Evolutionary conservation across 75 land plant species (phyloP), one percentile per base, ranked within the genome.

Genomic region (Picea sitchensis): DNA sequence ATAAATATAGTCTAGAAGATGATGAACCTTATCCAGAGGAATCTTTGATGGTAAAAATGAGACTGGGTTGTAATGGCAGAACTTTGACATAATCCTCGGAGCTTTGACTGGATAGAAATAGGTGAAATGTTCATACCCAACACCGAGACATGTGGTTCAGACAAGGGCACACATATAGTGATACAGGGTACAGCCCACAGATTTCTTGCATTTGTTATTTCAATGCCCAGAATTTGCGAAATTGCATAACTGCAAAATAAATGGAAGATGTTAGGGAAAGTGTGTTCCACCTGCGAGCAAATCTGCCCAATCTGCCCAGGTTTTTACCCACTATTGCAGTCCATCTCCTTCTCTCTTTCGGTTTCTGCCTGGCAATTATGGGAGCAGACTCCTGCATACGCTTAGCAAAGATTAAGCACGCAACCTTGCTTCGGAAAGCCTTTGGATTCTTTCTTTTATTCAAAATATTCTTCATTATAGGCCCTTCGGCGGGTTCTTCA

Each of bases 341-440:
- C 47, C 34, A 4, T 36, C 51, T 69, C 68, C 30, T 65, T 44
- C 36, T 69, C 73, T 69, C n/a, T 14, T 15, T 32, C 36, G 21
- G 18, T 18, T 18, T 47, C 56, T 38, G 11, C 56, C 77, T 41
- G 0, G 75, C 9, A 65, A 21, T 47, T 23, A 23, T n/a, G 5
- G 81, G 61, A 9, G 34, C 1, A 7, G 64, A 77, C 31, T 82
- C 86, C n/a, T 74, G 73, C 81, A 85, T 79, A 20, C 85, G 68
- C 38, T 85, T 36, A 0, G 81, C 86, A 65, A 85, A 85, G 3
- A 83, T 83, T 13, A 85, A 63, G 44, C 86, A 85, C 3, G 81
- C 85, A 13, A 83, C 87, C 58, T 84, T 81, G 58, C 81, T 83
- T 38, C 61, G 79, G 4, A 85, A 85, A 31, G 77, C 81, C 31